Conservation (phyloP, 768 basidiomycete genomes). For the Suillus discolor region DNA sequence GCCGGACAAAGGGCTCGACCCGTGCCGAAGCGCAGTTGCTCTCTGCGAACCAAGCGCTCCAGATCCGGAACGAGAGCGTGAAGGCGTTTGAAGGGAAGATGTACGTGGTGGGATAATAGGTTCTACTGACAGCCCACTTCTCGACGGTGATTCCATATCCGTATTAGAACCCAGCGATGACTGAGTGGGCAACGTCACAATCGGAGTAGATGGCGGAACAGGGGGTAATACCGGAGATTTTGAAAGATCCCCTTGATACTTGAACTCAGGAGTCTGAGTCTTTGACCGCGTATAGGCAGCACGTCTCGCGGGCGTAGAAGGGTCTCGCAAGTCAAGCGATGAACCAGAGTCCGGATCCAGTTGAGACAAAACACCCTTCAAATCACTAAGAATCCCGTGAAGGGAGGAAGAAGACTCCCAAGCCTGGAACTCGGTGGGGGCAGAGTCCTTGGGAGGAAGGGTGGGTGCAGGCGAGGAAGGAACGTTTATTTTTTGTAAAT, state of each 20-base stretch:
- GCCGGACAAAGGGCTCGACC: constrained; percentile 45
- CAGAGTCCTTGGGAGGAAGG: constrained; percentile 35
- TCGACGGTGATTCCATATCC: constrained; percentile 46
- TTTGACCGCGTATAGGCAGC: constrained; percentile 37
- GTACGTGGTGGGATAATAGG: constrained; percentile 32
- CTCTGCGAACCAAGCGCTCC: constrained; percentile 36
- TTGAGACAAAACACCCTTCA: constrained; percentile 71
- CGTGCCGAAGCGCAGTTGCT: constrained; percentile 37
- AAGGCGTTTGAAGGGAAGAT: constrained; percentile 34
- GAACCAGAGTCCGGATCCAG: constrained; percentile 57
- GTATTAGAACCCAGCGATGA: constrained; percentile 23
- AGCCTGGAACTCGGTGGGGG: constrained; percentile 27
- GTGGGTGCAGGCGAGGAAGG: constrained; percentile 39
- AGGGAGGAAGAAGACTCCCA: constrained; percentile 50
- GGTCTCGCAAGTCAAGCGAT: constrained; percentile 65
- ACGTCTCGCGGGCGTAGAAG: constrained; percentile 58
- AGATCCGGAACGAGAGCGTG: constrained; percentile 33
- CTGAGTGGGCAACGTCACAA: constrained; percentile 27
- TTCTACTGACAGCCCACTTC: constrained; percentile 46
- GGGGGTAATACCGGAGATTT: constrained; percentile 25
- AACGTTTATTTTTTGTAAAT: constrained; percentile 48
- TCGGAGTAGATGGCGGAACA: constrained; percentile 20
- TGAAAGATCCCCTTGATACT: constrained; percentile 10
- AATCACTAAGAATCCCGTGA: constrained; percentile 68
- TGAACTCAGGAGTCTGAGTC: constrained; percentile 20